Evolutionary conservation across 1,284 basidiomycete species (phyloP).

Genomic region (Sporisorium exsertum): DNA sequence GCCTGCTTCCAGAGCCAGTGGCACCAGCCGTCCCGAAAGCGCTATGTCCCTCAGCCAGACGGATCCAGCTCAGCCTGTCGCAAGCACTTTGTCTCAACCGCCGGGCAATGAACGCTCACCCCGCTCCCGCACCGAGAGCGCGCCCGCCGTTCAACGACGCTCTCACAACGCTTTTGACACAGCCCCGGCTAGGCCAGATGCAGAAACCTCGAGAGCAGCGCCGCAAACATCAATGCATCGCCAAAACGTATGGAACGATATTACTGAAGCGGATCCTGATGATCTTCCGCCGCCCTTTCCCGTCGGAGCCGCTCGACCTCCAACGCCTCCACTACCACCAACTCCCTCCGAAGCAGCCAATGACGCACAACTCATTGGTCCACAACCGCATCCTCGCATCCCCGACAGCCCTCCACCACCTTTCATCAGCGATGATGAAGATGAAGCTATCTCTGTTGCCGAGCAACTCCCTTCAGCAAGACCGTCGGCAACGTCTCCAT

Average conservation of each 20-base stretch:
- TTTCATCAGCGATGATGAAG: conserved; percentile 53
- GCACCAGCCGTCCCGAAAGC: conserved; percentile 25
- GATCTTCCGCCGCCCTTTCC: conserved; percentile 55
- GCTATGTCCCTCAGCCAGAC: conserved; percentile 19
- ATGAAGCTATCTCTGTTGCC: conserved; percentile 8
- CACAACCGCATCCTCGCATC: conserved; percentile 39
- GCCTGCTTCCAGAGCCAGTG: conserved; percentile 45
- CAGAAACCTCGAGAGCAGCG: neutral
- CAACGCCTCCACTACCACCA: conserved; percentile 39
- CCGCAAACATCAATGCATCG: conserved; percentile 42
- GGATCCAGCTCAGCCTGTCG: neutral
- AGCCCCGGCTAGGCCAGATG: neutral
- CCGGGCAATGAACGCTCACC: neutral
- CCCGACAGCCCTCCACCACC: conserved; percentile 59
- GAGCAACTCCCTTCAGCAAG: neutral
- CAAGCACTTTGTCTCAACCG: neutral
- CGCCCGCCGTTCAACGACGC: conserved; percentile 26
- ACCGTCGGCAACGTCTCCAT: neutral
- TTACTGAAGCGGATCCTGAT: conserved; percentile 52
- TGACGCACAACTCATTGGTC: conserved; percentile 37
- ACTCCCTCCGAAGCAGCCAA: conserved; percentile 26
- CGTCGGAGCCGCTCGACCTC: conserved; percentile 46
- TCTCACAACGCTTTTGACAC: conserved; percentile 27
- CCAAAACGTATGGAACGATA: conserved; percentile 54
- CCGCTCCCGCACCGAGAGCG: conserved; percentile 40